Percentiles rank a stretch among this genome's conserved stretches.
Conservation (phyloP, 495 filamentous ascomycete genomes). For the Penicillium fimorum region DNA sequence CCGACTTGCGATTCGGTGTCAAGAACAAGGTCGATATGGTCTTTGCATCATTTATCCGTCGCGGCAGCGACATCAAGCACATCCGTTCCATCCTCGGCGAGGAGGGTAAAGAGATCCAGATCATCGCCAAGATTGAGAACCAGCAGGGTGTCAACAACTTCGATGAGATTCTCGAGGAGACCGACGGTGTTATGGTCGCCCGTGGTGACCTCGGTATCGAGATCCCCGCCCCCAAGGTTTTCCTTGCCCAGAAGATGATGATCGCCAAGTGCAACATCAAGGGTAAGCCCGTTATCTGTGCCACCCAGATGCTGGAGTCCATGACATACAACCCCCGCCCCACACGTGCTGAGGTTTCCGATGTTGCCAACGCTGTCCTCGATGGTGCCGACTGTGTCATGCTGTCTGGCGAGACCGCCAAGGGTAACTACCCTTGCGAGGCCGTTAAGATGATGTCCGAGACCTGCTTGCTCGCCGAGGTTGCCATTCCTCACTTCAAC, state of each 20-base stretch:
- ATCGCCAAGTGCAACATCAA: slow-evolving; percentile 99
- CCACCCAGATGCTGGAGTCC: slow-evolving; percentile 91
- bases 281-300: slow-evolving; percentile 96
- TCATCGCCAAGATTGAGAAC: slow-evolving; percentile 99
- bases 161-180: slow-evolving; percentile 91
- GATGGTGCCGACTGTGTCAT: slow-evolving; percentile 99
- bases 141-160: slow-evolving; percentile 99
- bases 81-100: slow-evolving; percentile 90
- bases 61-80: slow-evolving; percentile 81
- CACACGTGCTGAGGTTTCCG: slow-evolving; percentile 95
- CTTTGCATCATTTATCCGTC: slow-evolving; percentile 97
- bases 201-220: slow-evolving; percentile 98
- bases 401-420: slow-evolving; percentile 98
- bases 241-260: slow-evolving; percentile 99
- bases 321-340: slow-evolving; percentile 99
- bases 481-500: slow-evolving; percentile 92
- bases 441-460: slow-evolving; percentile 97
- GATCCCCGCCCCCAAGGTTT: slow-evolving; percentile 96
- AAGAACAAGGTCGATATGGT: slow-evolving; percentile 99
- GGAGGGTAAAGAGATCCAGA: slow-evolving; percentile 96
- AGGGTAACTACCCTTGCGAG: slow-evolving; percentile 90
- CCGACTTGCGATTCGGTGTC: slow-evolving; percentile 89
- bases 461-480: slow-evolving; percentile 92
- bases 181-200: slow-evolving; percentile 99
- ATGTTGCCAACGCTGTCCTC: slow-evolving; percentile 96